A percentile compares a stretch with the other conserved stretches of the same genome.
phyloP scores from a whole-genome alignment of 208 protist species.

The Leishmania major region DNA sequence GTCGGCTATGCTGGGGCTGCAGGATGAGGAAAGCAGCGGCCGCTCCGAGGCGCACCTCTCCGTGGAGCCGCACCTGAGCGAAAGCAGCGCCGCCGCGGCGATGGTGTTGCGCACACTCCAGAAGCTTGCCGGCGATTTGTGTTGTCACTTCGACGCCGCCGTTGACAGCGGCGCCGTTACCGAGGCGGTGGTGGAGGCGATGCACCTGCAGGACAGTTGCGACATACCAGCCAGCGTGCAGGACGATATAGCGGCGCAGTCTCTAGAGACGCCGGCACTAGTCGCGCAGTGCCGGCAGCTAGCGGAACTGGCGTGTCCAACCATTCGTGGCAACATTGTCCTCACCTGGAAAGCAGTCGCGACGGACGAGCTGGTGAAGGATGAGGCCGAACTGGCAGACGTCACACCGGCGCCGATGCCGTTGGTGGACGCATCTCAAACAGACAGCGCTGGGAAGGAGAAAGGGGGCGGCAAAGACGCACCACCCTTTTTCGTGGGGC shows the following conservation, averaged over 20 bases:
- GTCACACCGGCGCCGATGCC: neutral
- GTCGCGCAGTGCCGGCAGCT: slow-evolving; percentile 47
- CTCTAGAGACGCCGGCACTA: slow-evolving; percentile 27
- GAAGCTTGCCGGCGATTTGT: slow-evolving; percentile 54
- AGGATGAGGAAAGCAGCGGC: slow-evolving; percentile 22
- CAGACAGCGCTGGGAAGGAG: neutral
- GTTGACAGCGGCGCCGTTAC: slow-evolving; percentile 13
- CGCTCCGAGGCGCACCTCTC: slow-evolving; percentile 24
- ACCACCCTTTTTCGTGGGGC: slow-evolving; percentile 36
- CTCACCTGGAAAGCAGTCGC: slow-evolving; percentile 37
- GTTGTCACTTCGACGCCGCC: slow-evolving; percentile 35
- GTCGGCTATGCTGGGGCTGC: slow-evolving; percentile 58
- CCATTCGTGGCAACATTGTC: slow-evolving; percentile 38
- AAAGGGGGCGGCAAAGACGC: neutral
- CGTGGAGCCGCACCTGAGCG: slow-evolving; percentile 57
- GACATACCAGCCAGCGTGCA: slow-evolving; percentile 9
- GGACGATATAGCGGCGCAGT: slow-evolving; percentile 18
- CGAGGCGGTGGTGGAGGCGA: slow-evolving; percentile 6
- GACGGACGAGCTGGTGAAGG: slow-evolving; percentile 31
- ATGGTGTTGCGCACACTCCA: slow-evolving; percentile 67
- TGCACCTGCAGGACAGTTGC: slow-evolving; percentile 8
- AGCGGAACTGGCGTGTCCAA: slow-evolving; percentile 32
- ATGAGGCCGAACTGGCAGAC: slow-evolving; percentile 22
- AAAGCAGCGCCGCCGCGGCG: slow-evolving; percentile 31
- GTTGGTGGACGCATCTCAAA: neutral